phyloP scores from a whole-genome alignment of 495 filamentous ascomycete genomes.

The Hypoxylon fragiforme region DNA sequence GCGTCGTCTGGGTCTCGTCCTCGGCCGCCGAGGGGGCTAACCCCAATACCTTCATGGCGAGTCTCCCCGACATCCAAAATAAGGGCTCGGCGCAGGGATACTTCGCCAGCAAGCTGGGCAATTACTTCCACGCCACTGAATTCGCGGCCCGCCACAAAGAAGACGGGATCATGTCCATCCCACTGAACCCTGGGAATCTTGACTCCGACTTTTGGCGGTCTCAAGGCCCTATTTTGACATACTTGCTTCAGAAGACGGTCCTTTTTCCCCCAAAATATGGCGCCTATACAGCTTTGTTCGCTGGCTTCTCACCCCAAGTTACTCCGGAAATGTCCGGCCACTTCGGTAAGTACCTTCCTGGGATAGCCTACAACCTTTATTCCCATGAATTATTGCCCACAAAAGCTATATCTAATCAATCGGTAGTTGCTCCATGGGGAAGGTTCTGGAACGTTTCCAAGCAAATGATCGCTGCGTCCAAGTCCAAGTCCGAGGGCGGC shows the following conservation, averaged over 20 bases:
- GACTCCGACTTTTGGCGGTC: constrained; percentile 28
- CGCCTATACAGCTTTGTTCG: constrained; percentile 49
- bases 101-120: constrained; percentile 47
- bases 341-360: constrained; percentile 13
- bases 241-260: constrained; percentile 10
- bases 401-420: too few relatives aligned
- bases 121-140: constrained; percentile 40
- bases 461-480: constrained; percentile 31
- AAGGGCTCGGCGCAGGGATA: constrained; percentile 30
- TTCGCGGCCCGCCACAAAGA: constrained; percentile 35
- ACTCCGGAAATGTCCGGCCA: constrained; percentile 30
- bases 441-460: constrained; percentile 29
- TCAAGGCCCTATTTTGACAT: background rate
- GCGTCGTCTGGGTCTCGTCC: constrained; percentile 50
- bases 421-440: constrained; percentile 43
- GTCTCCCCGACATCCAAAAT: constrained; percentile 9
- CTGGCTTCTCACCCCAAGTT: constrained; percentile 45
- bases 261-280: constrained; percentile 38
- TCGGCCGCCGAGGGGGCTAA: constrained; percentile 34
- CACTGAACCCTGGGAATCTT: constrained; percentile 41
- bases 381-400: too few relatives aligned
- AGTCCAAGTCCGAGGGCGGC: constrained; percentile 40
- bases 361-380: too few relatives aligned
- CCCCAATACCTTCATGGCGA: constrained; percentile 13
- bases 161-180: constrained; percentile 39